Percentiles rank a stretch among this genome's conserved stretches.
Evolutionary conservation across 1,284 basidiomycete genomes (phyloP).

Genomic region (Rhizoctonia solani): DNA sequence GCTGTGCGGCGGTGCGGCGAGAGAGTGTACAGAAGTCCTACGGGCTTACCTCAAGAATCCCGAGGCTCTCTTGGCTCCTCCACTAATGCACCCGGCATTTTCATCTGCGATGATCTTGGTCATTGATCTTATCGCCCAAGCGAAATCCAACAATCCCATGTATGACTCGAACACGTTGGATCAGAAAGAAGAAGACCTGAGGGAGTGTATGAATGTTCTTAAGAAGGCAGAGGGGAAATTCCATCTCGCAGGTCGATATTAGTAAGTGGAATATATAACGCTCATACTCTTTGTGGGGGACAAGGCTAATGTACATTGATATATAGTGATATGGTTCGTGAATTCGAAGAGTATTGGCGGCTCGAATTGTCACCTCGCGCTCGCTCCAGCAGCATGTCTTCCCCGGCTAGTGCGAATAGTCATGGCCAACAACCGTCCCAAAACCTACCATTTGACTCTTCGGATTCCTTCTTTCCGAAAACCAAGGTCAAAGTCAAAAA

Average conservation of each 20-base stretch:
- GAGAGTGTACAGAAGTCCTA: background rate
- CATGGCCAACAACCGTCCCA: background rate
- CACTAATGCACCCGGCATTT: background rate
- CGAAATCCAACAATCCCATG: background rate
- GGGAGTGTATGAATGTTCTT: background rate
- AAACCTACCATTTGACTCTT: background rate
- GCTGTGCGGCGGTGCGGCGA: background rate
- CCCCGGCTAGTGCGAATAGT: no score
- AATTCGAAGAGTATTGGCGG: slow-evolving; percentile 6
- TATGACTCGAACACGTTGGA: background rate
- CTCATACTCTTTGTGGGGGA: background rate
- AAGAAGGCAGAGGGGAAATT: background rate
- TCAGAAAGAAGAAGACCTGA: slow-evolving; percentile 8
- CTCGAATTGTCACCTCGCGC: background rate
- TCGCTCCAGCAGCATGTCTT: background rate
- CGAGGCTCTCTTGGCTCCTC: background rate
- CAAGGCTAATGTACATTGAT: background rate
- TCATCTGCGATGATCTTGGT: background rate
- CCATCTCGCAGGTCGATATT: background rate
- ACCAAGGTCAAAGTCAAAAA: background rate
- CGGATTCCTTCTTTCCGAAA: background rate
- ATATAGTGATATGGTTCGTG: background rate
- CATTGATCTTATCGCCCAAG: background rate
- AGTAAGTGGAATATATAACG: background rate
- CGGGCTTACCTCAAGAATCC: background rate